These are phyloP conservation scores for Ordospora pajunii DNA, from an alignment of 371 early-diverging fungal genomes.

Conservation along the genomic window DNA sequence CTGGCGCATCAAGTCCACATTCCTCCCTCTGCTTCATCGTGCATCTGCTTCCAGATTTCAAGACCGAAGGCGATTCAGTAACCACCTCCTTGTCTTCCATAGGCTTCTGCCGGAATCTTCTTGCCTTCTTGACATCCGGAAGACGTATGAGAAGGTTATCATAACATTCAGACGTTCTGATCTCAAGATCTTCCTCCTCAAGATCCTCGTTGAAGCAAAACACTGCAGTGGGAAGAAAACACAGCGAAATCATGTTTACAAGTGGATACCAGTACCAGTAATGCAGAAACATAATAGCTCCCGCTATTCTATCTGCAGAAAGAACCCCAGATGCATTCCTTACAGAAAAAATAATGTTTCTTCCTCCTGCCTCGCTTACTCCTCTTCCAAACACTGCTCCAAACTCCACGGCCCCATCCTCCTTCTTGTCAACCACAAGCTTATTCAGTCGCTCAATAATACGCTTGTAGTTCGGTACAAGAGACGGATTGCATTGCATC, in stretches of 20 bases:
- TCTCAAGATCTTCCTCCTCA: conserved; percentile 4
- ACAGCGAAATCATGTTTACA: conserved; percentile 43
- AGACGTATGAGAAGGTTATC: conserved; percentile 26
- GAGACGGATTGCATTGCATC: conserved; percentile 81
- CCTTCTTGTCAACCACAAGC: conserved; percentile 78
- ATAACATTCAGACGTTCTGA: background rate
- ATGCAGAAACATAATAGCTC: conserved; percentile 87
- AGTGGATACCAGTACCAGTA: conserved; percentile 99
- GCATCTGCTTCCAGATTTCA: conserved; percentile 5
- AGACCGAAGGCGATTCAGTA: background rate
- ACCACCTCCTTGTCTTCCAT: conserved; percentile 5
- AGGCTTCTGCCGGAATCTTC: conserved; percentile 31
- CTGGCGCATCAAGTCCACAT: conserved; percentile 16
- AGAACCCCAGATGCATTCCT: conserved; percentile 74
- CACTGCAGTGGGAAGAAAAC: conserved; percentile 45
- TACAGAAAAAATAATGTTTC: conserved; percentile 83
- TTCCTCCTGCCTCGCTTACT: conserved; percentile 80
- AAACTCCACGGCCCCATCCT: conserved; percentile 81
- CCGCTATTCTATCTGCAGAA: conserved; percentile 82
- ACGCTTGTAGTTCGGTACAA: conserved; percentile 67
- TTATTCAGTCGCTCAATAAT: conserved; percentile 69
- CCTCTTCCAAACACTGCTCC: conserved; percentile 93
- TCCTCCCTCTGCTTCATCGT: conserved; percentile 16
- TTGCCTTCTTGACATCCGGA: conserved; percentile 33
- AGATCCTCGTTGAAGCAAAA: conserved; percentile 39